phyloP scores from a whole-genome alignment of 805 yeast genomes.

The Ogataea pignaliae region DNA sequence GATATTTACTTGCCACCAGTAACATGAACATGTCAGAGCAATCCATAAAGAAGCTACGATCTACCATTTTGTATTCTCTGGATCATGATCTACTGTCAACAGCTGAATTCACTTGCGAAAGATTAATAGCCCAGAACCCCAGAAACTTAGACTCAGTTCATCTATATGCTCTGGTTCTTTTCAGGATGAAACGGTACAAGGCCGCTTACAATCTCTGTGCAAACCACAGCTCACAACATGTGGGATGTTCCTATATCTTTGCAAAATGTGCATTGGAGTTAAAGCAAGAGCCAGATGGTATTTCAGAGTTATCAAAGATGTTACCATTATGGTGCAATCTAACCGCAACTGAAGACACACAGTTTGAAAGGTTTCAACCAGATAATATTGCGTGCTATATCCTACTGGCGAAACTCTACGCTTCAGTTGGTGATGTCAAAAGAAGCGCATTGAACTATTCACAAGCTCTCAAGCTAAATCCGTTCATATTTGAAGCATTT shows the following conservation, averaged over 20 bases:
- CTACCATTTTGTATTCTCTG: constrained; percentile 61
- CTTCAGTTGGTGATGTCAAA: constrained; percentile 52
- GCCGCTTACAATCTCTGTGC: constrained; percentile 54
- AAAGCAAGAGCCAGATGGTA: constrained; percentile 57
- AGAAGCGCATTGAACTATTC: constrained; percentile 66
- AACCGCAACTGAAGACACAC: constrained; percentile 1
- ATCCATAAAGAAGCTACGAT: constrained; percentile 39
- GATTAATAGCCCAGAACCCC: constrained; percentile 62
- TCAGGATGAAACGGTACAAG: constrained; percentile 52
- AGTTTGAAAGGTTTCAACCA: constrained; percentile 38
- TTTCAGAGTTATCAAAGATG: constrained; percentile 41
- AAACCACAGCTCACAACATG: constrained; percentile 40
- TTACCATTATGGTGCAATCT: constrained; percentile 33
- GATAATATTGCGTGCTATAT: constrained; percentile 67
- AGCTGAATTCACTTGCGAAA: constrained; percentile 85
- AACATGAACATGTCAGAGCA: constrained; percentile 21
- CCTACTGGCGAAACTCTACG: constrained; percentile 66
- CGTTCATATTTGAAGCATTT: constrained; percentile 83
- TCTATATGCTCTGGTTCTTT: constrained; percentile 64
- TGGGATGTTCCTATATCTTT: constrained; percentile 74
- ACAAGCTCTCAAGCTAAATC: constrained; percentile 67
- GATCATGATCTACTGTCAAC: constrained; percentile 66
- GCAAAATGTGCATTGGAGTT: constrained; percentile 62
- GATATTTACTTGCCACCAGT: background rate
- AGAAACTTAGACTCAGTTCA: constrained; percentile 57